Conservation (phyloP, 768 basidiomycete genomes). For the Rhodosporidiobolus sp. region DNA sequence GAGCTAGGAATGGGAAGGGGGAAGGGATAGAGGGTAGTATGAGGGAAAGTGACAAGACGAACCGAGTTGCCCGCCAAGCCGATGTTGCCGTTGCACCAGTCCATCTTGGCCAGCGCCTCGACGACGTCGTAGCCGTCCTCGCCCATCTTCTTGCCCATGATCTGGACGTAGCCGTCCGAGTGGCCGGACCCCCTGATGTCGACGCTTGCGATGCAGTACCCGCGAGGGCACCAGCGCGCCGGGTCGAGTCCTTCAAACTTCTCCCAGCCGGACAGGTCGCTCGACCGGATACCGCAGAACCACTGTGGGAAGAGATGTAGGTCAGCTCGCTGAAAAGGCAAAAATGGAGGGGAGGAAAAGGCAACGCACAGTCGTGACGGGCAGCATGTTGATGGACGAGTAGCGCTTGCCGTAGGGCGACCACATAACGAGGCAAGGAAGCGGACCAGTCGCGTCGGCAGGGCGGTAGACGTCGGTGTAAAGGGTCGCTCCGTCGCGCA, state of each 20-base stretch:
- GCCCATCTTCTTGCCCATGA: constrained; percentile 21
- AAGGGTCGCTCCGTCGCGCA: constrained; percentile 25
- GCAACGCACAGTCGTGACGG: constrained; percentile 2
- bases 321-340: too few species aligned
- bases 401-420: constrained; percentile 35
- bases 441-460: constrained; percentile 8
- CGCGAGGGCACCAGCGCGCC: constrained; percentile 26
- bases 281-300: constrained; percentile 20
- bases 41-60: neutral
- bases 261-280: constrained; percentile 25
- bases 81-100: constrained; percentile 40
- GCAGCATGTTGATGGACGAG: constrained; percentile 18
- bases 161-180: constrained; percentile 30
- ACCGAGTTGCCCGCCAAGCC: constrained; percentile 36
- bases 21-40: neutral
- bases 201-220: constrained; percentile 26
- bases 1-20: neutral
- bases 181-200: constrained; percentile 26
- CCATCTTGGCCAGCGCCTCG: constrained; percentile 28
- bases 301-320: neutral
- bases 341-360: too few species aligned
- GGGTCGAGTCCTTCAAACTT: constrained; percentile 36
- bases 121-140: constrained; percentile 37
- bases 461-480: constrained; percentile 32
- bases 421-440: constrained; percentile 10